Evolutionary conservation across 225 moss, liverwort and hornwort genomes (phyloP).

Genomic region (Antitrichia curtipendula): DNA sequence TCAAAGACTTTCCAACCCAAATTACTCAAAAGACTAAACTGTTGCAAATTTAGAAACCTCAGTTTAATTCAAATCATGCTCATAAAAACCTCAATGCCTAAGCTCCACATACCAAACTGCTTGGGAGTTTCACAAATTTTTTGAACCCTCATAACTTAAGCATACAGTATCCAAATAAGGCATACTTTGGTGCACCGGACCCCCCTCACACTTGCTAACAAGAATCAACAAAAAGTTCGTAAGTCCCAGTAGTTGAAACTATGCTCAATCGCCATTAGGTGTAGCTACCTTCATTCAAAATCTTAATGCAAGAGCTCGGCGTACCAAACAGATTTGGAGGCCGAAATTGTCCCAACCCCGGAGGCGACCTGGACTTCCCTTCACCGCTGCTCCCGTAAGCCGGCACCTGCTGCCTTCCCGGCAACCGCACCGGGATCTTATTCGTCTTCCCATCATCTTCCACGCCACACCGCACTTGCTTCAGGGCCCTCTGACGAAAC

Average conservation of each 20-base stretch:
- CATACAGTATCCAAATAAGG: background rate
- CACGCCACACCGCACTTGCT: background rate
- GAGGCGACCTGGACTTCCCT: background rate
- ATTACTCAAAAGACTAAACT: background rate
- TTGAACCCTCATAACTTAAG: background rate
- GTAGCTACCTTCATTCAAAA: background rate
- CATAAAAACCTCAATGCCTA: background rate
- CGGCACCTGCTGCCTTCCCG: constrained; percentile 2
- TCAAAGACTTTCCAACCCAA: background rate
- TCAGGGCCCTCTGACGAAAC: background rate
- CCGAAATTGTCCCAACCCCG: constrained; percentile 37
- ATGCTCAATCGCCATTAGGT: background rate
- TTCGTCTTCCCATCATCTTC: background rate
- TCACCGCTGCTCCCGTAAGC: background rate
- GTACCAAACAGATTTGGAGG: constrained; percentile 27
- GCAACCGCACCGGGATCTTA: constrained; percentile 23
- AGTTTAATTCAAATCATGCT: background rate
- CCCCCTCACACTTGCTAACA: background rate
- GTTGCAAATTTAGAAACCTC: background rate
- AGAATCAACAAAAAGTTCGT: background rate
- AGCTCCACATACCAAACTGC: background rate
- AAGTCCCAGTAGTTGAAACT: background rate
- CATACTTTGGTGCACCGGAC: background rate
- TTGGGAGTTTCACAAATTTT: background rate
- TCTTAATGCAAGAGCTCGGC: background rate